Conservation (phyloP, 164 flowering plant genomes). For the Buxus sempervirens region DNA sequence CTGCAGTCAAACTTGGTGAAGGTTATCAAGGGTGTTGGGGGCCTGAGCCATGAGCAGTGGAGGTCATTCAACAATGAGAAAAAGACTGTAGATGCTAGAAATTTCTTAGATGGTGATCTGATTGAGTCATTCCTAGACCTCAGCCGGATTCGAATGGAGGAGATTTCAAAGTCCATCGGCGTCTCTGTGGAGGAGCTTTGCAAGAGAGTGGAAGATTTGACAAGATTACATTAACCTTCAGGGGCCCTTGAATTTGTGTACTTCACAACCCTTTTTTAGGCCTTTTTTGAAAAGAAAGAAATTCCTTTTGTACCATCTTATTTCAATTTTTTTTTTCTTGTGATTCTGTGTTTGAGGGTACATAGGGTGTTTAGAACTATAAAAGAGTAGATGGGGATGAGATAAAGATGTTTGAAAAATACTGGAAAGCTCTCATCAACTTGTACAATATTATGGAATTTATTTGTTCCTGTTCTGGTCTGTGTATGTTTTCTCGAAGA, state of each 20-base stretch:
- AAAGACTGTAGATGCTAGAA: slow-evolving; percentile 72
- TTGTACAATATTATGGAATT: too few relatives aligned
- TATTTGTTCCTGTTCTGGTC: too few relatives aligned
- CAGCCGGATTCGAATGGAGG: slow-evolving; percentile 77
- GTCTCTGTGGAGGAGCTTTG: slow-evolving; percentile 90
- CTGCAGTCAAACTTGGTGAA: slow-evolving; percentile 76
- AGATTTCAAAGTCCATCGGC: slow-evolving; percentile 62
- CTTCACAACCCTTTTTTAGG: too few relatives aligned
- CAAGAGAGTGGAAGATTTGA: slow-evolving; percentile 90
- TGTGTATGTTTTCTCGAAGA: too few relatives aligned
- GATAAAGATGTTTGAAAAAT: too few relatives aligned
- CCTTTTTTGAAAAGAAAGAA: too few relatives aligned
- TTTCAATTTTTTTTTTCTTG: too few relatives aligned
- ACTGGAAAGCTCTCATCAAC: too few relatives aligned
- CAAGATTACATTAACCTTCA: slow-evolving; percentile 66
- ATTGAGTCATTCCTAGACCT: slow-evolving; percentile 97
- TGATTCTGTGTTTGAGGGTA: too few relatives aligned
- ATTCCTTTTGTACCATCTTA: too few relatives aligned
- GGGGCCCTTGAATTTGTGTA: neutral
- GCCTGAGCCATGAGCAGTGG: slow-evolving; percentile 97
- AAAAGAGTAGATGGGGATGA: too few relatives aligned
- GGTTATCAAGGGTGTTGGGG: slow-evolving; percentile 93
- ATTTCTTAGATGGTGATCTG: slow-evolving; percentile 89
- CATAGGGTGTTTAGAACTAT: too few relatives aligned
- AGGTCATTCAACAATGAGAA: slow-evolving; percentile 89